Base-by-base conservation (phyloP, 306 rosid genomes). In the Inga leiocalycina region DNA sequence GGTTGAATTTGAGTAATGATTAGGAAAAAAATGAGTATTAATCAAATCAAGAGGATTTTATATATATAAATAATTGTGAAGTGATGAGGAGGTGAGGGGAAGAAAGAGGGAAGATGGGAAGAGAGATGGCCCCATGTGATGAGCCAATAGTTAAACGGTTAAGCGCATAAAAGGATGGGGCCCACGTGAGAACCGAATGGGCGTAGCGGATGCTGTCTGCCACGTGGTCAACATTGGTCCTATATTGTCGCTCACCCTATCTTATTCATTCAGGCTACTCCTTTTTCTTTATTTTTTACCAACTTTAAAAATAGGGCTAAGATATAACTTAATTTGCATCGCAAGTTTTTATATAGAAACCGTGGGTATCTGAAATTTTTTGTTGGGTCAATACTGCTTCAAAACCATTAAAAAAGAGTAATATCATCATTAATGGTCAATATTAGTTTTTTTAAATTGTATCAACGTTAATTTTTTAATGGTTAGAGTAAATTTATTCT, bases 171-270 rank as follows among this genome's bases (percentile, higher is more conserved):
- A 32, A 61, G 78, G 46, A n/a, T 75, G 89, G 94, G 98, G 65
- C 92, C 97, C 91, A 89, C 86, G 46, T 80, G 74, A 75, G 48
- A 64, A 78, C 45, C 76, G 76, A 85, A 77, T 79, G 75, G 81
- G 81, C 77, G 54, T 41, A 81, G 81, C 80, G 35, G 89, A 86
- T 79, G 90, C 86, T 93, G 98, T 92, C 97, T 89, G 92, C 97
- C 95, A 95, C 97, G 98, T 93, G 95, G 89, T 87, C 87, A 92
- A 89, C 97, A 93, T 37, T 87, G 90, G 87, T 80, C 93, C 98
- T 89, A 89, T 92, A 84, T 84, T 89, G 90, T 88, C 91, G 98
- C 95, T 45, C 74, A 69, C 91, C 79, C 78, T n/a, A 77, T 75
- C 54, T 80, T 87, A 22, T 75, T 74, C 2, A 22, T 3, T 59